Base-by-base conservation (phyloP, 495 filamentous ascomycete species). In the Penicillium steckii region DNA sequence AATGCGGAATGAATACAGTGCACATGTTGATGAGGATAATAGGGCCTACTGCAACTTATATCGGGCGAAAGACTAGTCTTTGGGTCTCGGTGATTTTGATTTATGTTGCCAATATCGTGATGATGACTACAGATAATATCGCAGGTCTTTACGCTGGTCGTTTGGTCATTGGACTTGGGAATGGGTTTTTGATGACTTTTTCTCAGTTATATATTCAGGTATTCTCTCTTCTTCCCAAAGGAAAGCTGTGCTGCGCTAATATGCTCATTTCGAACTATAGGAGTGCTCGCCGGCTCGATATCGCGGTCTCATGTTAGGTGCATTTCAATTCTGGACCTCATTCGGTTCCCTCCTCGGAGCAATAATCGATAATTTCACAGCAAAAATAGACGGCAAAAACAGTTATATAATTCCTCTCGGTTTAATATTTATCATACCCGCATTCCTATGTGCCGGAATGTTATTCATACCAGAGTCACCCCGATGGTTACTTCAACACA, bases 391-490 rank as follows among this genome's bases (percentile, higher is more conserved):
- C 6, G 73, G 66, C 23, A 78, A 55, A 24, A 51, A 54, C 35
- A 57, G 53, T 9, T 86, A 84, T 54, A 69, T 82, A 1, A 81
- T 84, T 44, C 80, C 83, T 3, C 70, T 86, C 0, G 82, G 81
- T 8, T 69, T 85, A 21, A 72, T 85, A 52, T 82, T 80, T 47
- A 64, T 85, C 26, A 67, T 85, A 4, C 83, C 83, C 0, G 67
- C 68, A 7, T 61, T 86, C 53, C 49, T 85, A 38, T 61, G 69
- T 19, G 59, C 75, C 26, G 75, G 71, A 9, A 56, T 86, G 8
- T 67, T 84, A 57, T 82, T 86, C 64, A 78, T 86, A 33, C 82
- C 84, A 8, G 84, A 86, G 55, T 81, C 79, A 5, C 84, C 84
- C 1, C 77, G 84, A 30, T 87, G 84, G 83, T 68, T 87, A 25